Conservation (phyloP, 352 stramenopile genomes). For the Peronospora destructor region DNA sequence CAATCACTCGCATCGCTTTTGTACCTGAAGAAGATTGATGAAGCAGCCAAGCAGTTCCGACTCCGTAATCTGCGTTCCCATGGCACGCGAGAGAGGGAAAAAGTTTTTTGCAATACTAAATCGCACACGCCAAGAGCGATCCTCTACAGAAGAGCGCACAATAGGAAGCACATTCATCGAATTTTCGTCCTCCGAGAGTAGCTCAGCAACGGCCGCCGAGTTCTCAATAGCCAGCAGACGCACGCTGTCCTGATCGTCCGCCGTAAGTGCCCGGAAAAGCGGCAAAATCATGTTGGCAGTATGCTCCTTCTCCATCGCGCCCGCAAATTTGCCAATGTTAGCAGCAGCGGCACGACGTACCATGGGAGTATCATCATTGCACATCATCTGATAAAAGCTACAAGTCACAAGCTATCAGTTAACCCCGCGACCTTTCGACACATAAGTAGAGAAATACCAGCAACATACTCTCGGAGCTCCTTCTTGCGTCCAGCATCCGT, state of each 20-base stretch:
- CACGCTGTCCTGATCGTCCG: slow-evolving; percentile 93
- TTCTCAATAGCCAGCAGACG: slow-evolving; percentile 88
- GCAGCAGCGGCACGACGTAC: slow-evolving; percentile 69
- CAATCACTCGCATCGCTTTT: background rate
- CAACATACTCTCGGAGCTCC: slow-evolving; percentile 74
- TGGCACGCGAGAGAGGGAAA: slow-evolving; percentile 74
- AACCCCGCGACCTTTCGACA: background rate
- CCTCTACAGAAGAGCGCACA: slow-evolving; percentile 71
- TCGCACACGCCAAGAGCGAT: slow-evolving; percentile 89
- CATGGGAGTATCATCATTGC: slow-evolving; percentile 85
- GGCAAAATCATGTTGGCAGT: slow-evolving; percentile 61
- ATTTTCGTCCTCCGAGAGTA: slow-evolving; percentile 74
- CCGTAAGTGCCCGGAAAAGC: slow-evolving; percentile 84
- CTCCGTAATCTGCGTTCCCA: slow-evolving; percentile 75
- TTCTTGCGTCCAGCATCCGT: slow-evolving; percentile 58
- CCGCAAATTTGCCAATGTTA: slow-evolving; percentile 79
- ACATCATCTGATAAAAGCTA: slow-evolving; percentile 73
- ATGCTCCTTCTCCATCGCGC: slow-evolving; percentile 68
- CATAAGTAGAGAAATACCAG: background rate
- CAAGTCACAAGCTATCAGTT: slow-evolving; percentile 6
- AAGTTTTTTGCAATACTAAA: slow-evolving; percentile 93
- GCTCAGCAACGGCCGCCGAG: slow-evolving; percentile 65
- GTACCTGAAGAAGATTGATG: slow-evolving; percentile 83
- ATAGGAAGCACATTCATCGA: slow-evolving; percentile 64
- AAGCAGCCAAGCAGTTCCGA: slow-evolving; percentile 88